Evolutionary conservation across 345 rosid genomes (phyloP).

Genomic region (Linum usitatissimum): DNA sequence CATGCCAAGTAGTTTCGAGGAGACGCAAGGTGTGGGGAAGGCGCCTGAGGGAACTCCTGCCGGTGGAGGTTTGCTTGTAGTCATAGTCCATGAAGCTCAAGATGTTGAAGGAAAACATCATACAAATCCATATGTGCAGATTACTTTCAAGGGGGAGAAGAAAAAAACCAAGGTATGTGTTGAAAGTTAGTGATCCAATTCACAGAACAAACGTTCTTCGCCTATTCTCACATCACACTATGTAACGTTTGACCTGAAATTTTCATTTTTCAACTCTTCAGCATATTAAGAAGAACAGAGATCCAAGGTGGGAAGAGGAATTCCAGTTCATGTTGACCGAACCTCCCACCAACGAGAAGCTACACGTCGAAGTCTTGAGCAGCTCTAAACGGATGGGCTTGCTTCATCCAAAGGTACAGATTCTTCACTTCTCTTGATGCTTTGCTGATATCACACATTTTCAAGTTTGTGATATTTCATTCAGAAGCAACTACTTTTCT

Average conservation of each 20-base stretch:
- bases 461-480: too few species aligned
- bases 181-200: too few species aligned
- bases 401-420: slow-evolving; percentile 73
- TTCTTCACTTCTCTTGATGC: not conserved
- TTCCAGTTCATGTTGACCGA: slow-evolving; percentile 63
- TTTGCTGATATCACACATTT: too few species aligned
- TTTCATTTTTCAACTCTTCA: slow-evolving; percentile 17
- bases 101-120: slow-evolving; percentile 95
- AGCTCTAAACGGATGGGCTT: slow-evolving; percentile 71
- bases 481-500: too few species aligned
- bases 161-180: slow-evolving; percentile 73
- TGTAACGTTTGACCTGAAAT: too few species aligned
- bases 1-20: slow-evolving; percentile 39
- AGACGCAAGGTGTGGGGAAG: slow-evolving; percentile 36
- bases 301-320: slow-evolving; percentile 94
- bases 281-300: slow-evolving; percentile 78
- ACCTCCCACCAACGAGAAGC: slow-evolving; percentile 58
- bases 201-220: too few species aligned
- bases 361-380: slow-evolving; percentile 77
- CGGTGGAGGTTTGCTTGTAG: slow-evolving; percentile 75
- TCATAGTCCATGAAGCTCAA: slow-evolving; percentile 73
- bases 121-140: slow-evolving; percentile 61
- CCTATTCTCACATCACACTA: too few species aligned
- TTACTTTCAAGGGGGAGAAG: slow-evolving; percentile 72
- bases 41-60: slow-evolving; percentile 84